Base-by-base conservation (phyloP, 306 rosid genomes). In the Rubus idaeus region DNA sequence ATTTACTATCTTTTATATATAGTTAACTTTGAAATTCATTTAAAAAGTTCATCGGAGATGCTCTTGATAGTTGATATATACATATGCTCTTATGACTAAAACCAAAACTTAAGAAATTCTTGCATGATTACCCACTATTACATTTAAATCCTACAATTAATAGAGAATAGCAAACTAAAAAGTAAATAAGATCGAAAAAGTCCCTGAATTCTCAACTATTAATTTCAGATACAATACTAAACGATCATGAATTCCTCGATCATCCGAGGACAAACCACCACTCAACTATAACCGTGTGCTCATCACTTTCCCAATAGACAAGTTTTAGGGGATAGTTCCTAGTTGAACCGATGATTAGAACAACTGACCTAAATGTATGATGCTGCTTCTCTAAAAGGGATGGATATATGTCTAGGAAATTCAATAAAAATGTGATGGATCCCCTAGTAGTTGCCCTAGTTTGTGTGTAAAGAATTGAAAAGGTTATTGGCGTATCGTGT, bases 401-500 rank as follows among this genome's bases (percentile, higher is more conserved):
- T 30, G 35, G 39, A 20, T 56, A 8, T 4, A 12, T 60, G 41
- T 10, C 40, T 61, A 12, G 20, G 44, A 62, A 62, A 62, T 18
- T 40, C 68, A 62, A 35, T 62, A 4, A 14, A 26, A 62, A 62
- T 7, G 10, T 13, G 44, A 13, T 26, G 35, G 35, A 30, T 30
- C 35, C 44, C 68, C 39, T 35, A 30, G 1, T 57, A 30, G 11
- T 13, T 62, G 68, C n/a, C 68, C 20, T 30, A 30, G 20, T 62
- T 35, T 30, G 52, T 13, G 4, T 9, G 62, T 64, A 8, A 78
- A 70, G 40, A 45, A 20, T 52, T 58, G 5, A 13, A 62, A 62
- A 10, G 44, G n/a, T 62, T 13, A 3, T 26, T 12, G 80, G 77
- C 74, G 62, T 62, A 44, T 47, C 77, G 80, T 81, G 80, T 62